phyloP scores from a whole-genome alignment of 2,329 filamentous ascomycete genomes.

The Aspergillus sergii region DNA sequence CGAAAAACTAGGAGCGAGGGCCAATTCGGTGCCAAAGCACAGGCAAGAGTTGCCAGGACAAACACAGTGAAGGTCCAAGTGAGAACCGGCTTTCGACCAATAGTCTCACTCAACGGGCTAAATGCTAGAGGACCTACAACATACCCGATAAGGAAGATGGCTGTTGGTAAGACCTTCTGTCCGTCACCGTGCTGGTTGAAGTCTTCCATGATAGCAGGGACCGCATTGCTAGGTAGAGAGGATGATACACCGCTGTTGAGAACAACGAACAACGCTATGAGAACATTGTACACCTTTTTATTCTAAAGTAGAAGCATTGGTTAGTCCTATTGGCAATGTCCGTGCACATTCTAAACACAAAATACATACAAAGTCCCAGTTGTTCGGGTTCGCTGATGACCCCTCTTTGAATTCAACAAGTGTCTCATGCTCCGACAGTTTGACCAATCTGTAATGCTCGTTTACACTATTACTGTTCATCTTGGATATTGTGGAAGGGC shows the following conservation, averaged over 20 bases:
- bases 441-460: constrained; percentile 23
- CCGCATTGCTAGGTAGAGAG: constrained; percentile 43
- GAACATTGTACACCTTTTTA: constrained; percentile 33
- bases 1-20: constrained; percentile 45
- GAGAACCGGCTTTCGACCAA: constrained; percentile 46
- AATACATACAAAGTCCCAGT: constrained; percentile 31
- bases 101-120: constrained; percentile 47
- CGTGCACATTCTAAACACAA: neutral
- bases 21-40: constrained; percentile 48
- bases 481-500: neutral
- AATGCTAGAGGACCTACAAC: constrained; percentile 45
- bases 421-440: constrained; percentile 23
- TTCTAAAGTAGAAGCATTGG: neutral
- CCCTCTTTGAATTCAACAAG: constrained; percentile 31
- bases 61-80: constrained; percentile 53
- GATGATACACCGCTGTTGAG: constrained; percentile 43
- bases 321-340: neutral
- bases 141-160: constrained; percentile 42
- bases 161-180: constrained; percentile 38
- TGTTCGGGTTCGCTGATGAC: constrained; percentile 28
- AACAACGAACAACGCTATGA: constrained; percentile 30
- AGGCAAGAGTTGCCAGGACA: constrained; percentile 44
- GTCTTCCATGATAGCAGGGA: constrained; percentile 39
- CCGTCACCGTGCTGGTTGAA: constrained; percentile 30
- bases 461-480: neutral